Base-by-base conservation (phyloP, 768 basidiomycete genomes). In the Boletus coccyginus region DNA sequence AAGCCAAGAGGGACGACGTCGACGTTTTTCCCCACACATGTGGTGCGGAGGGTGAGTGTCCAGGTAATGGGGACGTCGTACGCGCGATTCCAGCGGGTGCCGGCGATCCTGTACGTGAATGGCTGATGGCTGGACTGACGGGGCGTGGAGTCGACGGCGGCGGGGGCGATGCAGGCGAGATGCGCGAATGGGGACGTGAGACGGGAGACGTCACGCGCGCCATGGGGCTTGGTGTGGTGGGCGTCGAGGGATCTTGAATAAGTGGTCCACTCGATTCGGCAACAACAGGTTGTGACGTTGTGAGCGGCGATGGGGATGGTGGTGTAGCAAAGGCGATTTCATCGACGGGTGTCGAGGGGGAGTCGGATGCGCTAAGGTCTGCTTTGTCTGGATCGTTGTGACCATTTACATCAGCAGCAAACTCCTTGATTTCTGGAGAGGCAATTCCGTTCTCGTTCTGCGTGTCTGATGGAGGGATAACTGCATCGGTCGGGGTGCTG, bases 71-170 rank as follows among this genome's bases (percentile, higher is more conserved):
- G 11, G 63, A 57, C 27, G 32, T 16, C 42, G 54, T 19, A 32
- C 58, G 61, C 27, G 40, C 27, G 27, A 27, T 27, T 6, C 27
- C 27, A 27, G 27, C n/a, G 8, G 62, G 62, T 11, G 51, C 60
- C 1, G 69, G 70, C 0, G 70, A 70, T 16, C 63, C 71, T 2
- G 58, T 42, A 19, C 59, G 69, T 10, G 70, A 69, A 49, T 62
- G 69, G 40, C 21, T 60, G 17, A 60, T 3, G 1, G 66, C 62
- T 7, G 69, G 66, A 27, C 69, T 65, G 2, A 52, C 43, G 14
- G 50, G 78, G 69, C 35, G 80, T 10, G 66, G 59, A 16, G 29
- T 52, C 75, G 14, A 69, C 4, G 82, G 61, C 4, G 82, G 61
- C 4, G 52, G 27, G 27, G 27, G 66, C 5, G 66, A 57, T 16